These are phyloP conservation scores for Thalassiosira gravida DNA, from an alignment of 352 stramenopile species.

Conservation along the genomic window DNA sequence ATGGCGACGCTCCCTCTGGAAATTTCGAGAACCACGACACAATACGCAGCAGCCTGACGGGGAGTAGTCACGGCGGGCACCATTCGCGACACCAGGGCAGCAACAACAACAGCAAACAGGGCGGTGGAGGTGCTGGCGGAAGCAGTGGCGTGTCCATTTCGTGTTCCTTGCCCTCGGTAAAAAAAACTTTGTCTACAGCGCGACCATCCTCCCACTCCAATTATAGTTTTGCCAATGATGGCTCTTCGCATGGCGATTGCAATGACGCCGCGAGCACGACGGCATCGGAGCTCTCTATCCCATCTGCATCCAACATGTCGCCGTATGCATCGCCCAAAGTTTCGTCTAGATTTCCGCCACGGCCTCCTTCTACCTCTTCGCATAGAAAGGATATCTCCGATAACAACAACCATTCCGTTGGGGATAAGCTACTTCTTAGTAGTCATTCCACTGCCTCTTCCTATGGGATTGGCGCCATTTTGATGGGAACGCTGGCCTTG, in stretches of 20 bases:
- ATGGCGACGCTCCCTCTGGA: conserved; percentile 72
- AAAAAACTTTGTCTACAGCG: background rate
- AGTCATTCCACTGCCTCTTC: conserved; percentile 6
- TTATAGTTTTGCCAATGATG: conserved; percentile 18
- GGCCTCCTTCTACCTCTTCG: conserved; percentile 26
- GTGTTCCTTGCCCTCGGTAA: background rate
- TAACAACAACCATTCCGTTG: conserved; percentile 11
- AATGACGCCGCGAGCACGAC: conserved; percentile 44
- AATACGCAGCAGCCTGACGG: conserved; percentile 2
- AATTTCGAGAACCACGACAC: conserved; percentile 64
- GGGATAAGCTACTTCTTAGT: background rate
- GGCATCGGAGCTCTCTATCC: conserved; percentile 43
- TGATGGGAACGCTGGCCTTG: conserved; percentile 63
- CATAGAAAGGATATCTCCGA: conserved; percentile 27
- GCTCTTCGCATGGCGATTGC: conserved; percentile 16
- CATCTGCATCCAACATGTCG: conserved; percentile 9
- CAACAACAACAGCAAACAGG: too few relatives aligned
- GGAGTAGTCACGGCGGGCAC: conserved; percentile 19
- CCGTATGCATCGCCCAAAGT: conserved; percentile 25
- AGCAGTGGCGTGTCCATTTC: background rate
- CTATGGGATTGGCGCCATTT: conserved; percentile 45
- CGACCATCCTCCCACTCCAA: conserved; percentile 6
- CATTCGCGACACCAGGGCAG: conserved; percentile 2
- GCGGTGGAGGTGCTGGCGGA: too few relatives aligned
- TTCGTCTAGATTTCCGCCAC: conserved; percentile 36